Conservation (phyloP, 176 grass and related monocot species). For the Paspalum notatum region DNA sequence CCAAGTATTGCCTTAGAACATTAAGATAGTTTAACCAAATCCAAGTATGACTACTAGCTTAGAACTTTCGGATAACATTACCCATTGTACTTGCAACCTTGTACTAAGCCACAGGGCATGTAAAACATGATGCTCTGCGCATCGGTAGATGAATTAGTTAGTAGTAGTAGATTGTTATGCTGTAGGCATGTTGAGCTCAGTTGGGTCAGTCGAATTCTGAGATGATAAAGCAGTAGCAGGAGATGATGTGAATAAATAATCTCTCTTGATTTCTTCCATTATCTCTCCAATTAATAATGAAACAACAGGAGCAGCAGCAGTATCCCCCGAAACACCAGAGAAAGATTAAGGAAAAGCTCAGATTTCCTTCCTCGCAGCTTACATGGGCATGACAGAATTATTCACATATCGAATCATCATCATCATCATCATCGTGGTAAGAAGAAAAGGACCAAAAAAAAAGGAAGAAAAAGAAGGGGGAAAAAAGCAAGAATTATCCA, state of each 20-base stretch:
- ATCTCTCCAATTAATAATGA: constrained; percentile 56
- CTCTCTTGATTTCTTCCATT: constrained; percentile 41
- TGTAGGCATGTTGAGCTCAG: not conserved
- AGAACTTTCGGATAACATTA: constrained; percentile 13
- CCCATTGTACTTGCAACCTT: not conserved
- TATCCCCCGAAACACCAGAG: constrained; percentile 30
- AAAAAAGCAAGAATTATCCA: constrained; percentile 53
- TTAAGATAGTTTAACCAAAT: not conserved
- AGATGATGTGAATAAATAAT: constrained; percentile 36
- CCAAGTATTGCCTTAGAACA: constrained; percentile 5
- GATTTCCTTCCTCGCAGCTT: constrained; percentile 65
- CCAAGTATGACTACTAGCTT: not conserved
- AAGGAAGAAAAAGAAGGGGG: not conserved
- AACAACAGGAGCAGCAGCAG: constrained; percentile 35
- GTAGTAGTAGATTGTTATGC: not conserved
- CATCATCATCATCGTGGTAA: constrained; percentile 45
- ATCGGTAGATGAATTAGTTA: not conserved
- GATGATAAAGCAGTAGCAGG: constrained; percentile 13
- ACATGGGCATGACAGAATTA: constrained; percentile 62
- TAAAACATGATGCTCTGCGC: not conserved
- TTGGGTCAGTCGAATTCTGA: not conserved
- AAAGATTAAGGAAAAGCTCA: constrained; percentile 59
- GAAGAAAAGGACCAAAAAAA: constrained; percentile 29
- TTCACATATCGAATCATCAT: constrained; percentile 67
- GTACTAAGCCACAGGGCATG: not conserved